Base-by-base conservation (phyloP, 2,329 filamentous ascomycete species). In the Aureobasidium pullulans region DNA sequence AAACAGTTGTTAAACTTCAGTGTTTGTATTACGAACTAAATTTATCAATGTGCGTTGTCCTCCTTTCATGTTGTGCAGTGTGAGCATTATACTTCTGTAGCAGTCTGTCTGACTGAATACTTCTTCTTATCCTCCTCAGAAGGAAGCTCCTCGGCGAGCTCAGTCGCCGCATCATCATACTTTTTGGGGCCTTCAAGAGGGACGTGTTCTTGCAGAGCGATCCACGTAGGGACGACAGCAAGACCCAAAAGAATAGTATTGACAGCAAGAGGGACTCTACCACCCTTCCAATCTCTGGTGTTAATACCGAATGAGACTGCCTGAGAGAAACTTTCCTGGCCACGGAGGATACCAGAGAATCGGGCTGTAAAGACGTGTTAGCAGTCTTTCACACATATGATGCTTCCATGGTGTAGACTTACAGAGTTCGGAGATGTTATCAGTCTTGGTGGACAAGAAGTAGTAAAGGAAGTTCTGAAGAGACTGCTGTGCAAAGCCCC, bases 391-490 rank as follows among this genome's bases (percentile, higher is more conserved):
- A 23, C 23, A 3, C 23, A 4, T 2, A 23, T 23, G 2, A 23
- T 23, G 23, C 23, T 23, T 23, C 23, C 23, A 2, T 3, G 23
- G 23, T 23, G 23, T 23, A 52, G 19, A 40, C 37, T 15, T 71
- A 46, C 64, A 66, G 16, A 81, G 67, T 62, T 84, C 79, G 0
- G 79, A 79, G 60, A 82, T 81, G 52, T 82, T 81, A 56, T 82
- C 77, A 0, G 79, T 82, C 70, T 77, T 82, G 5, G 76, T 81
- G 0, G 79, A 77, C 1, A 83, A 69, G 16, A 83, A 69, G 63
- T 82, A 83, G 62, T 83, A 83, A 0, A 83, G 70, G 78, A 78
- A 82, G 57, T 81, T 83, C 65, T 83, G 80, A 19, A 81, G 66
- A 0, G 77, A 71, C 64, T 83, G 80, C 2, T 78, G 72, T 2